phyloP scores from a whole-genome alignment of 2,329 filamentous ascomycete species.

The Parafenestella ontariensis region DNA sequence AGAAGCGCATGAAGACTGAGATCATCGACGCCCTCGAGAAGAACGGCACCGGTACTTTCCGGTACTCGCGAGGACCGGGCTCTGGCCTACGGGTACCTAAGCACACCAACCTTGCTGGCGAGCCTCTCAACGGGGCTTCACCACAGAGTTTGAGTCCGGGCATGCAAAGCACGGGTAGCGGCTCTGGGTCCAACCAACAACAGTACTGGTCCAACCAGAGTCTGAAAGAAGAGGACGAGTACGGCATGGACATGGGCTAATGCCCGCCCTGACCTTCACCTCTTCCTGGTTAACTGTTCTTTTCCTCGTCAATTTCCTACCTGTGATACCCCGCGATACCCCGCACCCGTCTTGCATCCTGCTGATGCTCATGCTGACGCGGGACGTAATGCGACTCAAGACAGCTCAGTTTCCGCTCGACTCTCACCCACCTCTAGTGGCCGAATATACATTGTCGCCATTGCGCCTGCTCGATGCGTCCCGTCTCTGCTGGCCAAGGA shows the following conservation, averaged over 20 bases:
- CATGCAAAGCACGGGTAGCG: slow-evolving; percentile 71
- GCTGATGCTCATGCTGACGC: slow-evolving; percentile 34
- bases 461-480: slow-evolving; percentile 10
- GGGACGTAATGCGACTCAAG: slow-evolving; percentile 9
- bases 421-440: neutral
- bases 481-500: slow-evolving; percentile 46
- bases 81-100: slow-evolving; percentile 89
- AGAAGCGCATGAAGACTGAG: slow-evolving; percentile 94
- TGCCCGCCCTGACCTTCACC: slow-evolving; percentile 2
- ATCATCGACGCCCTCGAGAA: slow-evolving; percentile 85
- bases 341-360: slow-evolving; percentile 39
- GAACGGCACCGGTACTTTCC: slow-evolving; percentile 77
- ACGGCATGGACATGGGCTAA: slow-evolving; percentile 71
- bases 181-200: slow-evolving; percentile 57
- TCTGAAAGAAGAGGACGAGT: slow-evolving; percentile 96
- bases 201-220: slow-evolving; percentile 63
- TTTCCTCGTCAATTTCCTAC: slow-evolving; percentile 31
- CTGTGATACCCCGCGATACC: slow-evolving; percentile 48
- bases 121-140: slow-evolving; percentile 67
- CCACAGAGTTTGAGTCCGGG: slow-evolving; percentile 64
- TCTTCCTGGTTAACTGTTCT: slow-evolving; percentile 13
- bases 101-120: slow-evolving; percentile 89
- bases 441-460: neutral
- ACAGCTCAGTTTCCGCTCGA: slow-evolving; percentile 4
- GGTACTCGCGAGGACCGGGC: slow-evolving; percentile 83